These are phyloP conservation scores for Clitopilus hobsonii DNA, from an alignment of 768 basidiomycete species.

Conservation along the genomic window DNA sequence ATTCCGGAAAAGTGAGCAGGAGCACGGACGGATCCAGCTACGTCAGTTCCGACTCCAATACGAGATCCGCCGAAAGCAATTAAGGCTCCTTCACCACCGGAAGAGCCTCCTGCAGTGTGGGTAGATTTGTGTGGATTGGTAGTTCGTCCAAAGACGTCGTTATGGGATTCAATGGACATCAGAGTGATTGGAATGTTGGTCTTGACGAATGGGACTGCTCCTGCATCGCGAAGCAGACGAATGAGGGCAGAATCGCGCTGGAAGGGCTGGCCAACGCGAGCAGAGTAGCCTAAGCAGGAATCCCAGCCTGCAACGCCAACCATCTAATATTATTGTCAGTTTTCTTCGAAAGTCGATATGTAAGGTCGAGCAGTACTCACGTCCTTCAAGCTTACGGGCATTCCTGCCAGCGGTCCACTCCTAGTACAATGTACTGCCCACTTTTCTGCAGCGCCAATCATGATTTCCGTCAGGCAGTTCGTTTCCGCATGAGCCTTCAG, in stretches of 20 bases:
- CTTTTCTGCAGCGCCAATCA: conserved; percentile 36
- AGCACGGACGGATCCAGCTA: conserved; percentile 63
- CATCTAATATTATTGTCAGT: too few relatives aligned
- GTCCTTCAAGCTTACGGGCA: conserved; percentile 61
- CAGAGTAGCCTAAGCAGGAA: conserved; percentile 55
- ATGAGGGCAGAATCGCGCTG: conserved; percentile 45
- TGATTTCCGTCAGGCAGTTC: conserved; percentile 60
- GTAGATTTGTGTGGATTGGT: conserved; percentile 56
- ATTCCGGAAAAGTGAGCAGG: conserved; percentile 65
- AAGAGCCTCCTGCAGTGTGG: conserved; percentile 61
- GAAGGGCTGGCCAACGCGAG: conserved; percentile 39
- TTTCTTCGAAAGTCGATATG: too few relatives aligned
- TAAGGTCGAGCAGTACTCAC: conserved; percentile 18
- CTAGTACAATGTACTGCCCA: conserved; percentile 29
- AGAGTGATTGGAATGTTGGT: conserved; percentile 61
- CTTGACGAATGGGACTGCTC: conserved; percentile 64
- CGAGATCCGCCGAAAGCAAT: conserved; percentile 57
- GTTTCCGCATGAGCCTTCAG: conserved; percentile 44
- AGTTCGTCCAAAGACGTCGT: conserved; percentile 55
- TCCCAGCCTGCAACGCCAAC: conserved; percentile 53
- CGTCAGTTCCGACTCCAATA: conserved; percentile 64
- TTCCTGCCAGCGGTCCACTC: conserved; percentile 46
- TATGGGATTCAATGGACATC: conserved; percentile 52
- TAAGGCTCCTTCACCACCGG: conserved; percentile 63
- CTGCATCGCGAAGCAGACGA: conserved; percentile 51